Evolutionary conservation across 2,329 filamentous ascomycete genomes (phyloP).

Genomic region (Macrophomina phaseolina): DNA sequence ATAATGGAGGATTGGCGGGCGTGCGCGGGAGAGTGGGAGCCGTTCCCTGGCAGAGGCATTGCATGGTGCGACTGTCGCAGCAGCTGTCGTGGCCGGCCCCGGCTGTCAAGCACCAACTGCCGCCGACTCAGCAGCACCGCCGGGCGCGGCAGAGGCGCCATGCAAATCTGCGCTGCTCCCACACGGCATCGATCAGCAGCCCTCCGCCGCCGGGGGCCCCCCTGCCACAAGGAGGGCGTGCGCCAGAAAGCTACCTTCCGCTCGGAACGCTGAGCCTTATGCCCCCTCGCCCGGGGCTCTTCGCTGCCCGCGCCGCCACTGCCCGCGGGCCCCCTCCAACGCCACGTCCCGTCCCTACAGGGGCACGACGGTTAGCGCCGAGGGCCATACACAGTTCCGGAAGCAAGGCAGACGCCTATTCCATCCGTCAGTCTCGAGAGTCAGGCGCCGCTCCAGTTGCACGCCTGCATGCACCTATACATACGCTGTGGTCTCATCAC

Average conservation of each 20-base stretch:
- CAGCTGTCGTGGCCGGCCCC: conserved; percentile 19
- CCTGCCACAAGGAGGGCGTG: conserved; percentile 14
- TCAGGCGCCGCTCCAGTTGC: too few relatives aligned
- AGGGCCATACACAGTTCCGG: too few relatives aligned
- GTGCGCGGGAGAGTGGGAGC: conserved; percentile 25
- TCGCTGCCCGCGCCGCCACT: conserved; percentile 13
- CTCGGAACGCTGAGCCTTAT: conserved; percentile 20
- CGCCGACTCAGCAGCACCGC: conserved; percentile 24
- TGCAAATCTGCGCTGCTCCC: conserved; percentile 25
- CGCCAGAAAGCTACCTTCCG: conserved; percentile 21
- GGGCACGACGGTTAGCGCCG: too few relatives aligned
- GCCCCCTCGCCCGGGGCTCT: not conserved
- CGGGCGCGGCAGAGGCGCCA: conserved; percentile 20
- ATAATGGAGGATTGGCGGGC: conserved; percentile 28
- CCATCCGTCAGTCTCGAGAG: too few relatives aligned
- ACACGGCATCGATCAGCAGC: conserved; percentile 23
- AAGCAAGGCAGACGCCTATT: too few relatives aligned
- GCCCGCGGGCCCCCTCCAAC: conserved; percentile 8
- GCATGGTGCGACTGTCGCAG: conserved; percentile 27
- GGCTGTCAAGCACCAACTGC: conserved; percentile 25
- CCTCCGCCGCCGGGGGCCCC: conserved; percentile 13
- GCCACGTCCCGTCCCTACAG: conserved; percentile 15
- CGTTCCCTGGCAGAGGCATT: conserved; percentile 27
- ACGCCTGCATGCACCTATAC: too few relatives aligned
- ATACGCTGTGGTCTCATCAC: conserved; percentile 12